Evolutionary conservation across 2,329 filamentous ascomycete species (phyloP), one percentile per base, ranked within the genome.

Genomic region (Neofusicoccum cordaticola): DNA sequence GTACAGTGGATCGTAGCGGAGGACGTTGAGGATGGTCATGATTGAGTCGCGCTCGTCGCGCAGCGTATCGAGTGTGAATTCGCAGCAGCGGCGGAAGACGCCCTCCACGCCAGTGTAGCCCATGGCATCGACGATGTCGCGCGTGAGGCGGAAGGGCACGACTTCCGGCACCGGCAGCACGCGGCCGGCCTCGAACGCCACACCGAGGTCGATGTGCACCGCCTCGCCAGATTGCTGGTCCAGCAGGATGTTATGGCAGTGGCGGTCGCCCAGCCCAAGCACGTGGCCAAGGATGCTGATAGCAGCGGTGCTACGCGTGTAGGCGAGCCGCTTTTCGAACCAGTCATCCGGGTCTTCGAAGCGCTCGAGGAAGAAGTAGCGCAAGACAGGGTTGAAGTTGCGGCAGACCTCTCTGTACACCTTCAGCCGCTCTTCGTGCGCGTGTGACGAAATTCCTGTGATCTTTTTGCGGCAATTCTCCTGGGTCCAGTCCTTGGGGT

Each of bases 1-100:
- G 77, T 98, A 96, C 67, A 99, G 81, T 1, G 95, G 96, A 82
- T 99, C 95, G 78, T 97, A 98, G n/a, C 96, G 90, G 66, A 99
- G 82, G 22, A 99, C 96, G 73, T 99, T 96, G 19, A 99, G 86
- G 62, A 99, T 93, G 0, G 95, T 98, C 93, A 97, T 98, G 80
- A 99, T 99, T 50, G 90, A 93, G 75, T 97, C 96, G 12, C 91
- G 91, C 75, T 99, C 95, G 71, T 96, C 91, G n/a, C 95, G 89
- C 41, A 99, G 82, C 1, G 96, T 93, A 67, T 97, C 93, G 37
- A 99, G 86, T 0, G 93, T 98, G 75, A 98, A 98, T 75, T 99
- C 96, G 76, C 95, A 99, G 78, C 94, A 98, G n/a, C 96, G 88
- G 7, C 95, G 87, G 81, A 98, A 99, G 0, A 98, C 93, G 3